Evolutionary conservation across 345 rosid genomes (phyloP).

Genomic region (Aquilaria malaccensis): DNA sequence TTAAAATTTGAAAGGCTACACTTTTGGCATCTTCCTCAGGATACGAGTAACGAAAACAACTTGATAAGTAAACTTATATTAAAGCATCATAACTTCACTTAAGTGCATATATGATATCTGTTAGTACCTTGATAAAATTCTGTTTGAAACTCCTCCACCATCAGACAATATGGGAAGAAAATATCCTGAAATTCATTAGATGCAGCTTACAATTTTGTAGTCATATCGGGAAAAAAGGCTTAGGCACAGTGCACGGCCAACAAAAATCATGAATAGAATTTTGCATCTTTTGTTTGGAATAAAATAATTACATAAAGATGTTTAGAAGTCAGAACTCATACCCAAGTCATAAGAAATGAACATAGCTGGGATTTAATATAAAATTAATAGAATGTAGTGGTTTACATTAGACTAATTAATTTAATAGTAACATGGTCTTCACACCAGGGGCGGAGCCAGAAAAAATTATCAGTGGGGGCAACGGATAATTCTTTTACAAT

Average conservation of each 20-base stretch:
- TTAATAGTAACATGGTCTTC: too few relatives aligned
- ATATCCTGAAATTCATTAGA: background rate
- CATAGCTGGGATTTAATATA: too few relatives aligned
- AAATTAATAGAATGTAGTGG: too few relatives aligned
- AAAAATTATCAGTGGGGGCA: too few relatives aligned
- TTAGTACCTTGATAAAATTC: conserved; percentile 78
- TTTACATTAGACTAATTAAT: too few relatives aligned
- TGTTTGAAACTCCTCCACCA: conserved; percentile 91
- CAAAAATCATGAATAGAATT: background rate
- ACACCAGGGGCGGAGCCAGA: too few relatives aligned
- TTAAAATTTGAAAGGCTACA: conserved; percentile 67
- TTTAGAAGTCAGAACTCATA: too few relatives aligned
- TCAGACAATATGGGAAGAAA: conserved; percentile 68
- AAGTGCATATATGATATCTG: background rate
- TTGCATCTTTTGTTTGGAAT: background rate
- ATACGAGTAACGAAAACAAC: conserved; percentile 20
- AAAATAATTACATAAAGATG: too few relatives aligned
- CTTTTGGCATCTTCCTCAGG: conserved; percentile 83
- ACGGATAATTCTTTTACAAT: too few relatives aligned
- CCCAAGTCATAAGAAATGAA: too few relatives aligned
- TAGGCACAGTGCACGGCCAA: background rate
- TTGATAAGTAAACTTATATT: conserved; percentile 3
- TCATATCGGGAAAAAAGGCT: conserved; percentile 3
- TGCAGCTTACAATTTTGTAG: background rate
- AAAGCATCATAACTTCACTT: background rate